Conservation (phyloP, 495 filamentous ascomycete genomes). For the Penicillium coprophilum region DNA sequence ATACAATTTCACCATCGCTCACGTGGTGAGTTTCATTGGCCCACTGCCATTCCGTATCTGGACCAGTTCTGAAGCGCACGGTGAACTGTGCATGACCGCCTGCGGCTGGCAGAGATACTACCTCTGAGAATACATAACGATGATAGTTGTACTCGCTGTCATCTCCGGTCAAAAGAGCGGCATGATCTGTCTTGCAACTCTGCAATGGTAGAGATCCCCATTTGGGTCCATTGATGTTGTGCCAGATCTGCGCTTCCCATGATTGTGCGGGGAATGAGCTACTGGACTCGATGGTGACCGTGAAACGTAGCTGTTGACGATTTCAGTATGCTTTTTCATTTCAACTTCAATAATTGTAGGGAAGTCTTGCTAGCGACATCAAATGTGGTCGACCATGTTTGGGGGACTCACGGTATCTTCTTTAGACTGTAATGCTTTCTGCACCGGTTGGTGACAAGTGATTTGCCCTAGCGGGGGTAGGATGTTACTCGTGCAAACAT, state of each 20-base stretch:
- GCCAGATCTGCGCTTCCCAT: conserved; percentile 79
- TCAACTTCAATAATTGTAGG: too few relatives aligned
- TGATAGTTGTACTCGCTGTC: conserved; percentile 22
- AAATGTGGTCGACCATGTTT: not conserved
- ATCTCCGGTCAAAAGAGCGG: conserved; percentile 36
- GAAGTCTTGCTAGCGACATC: not conserved
- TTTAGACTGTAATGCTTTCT: conserved; percentile 24
- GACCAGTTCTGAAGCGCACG: conserved; percentile 63
- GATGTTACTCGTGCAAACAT: conserved; percentile 54
- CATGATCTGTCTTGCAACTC: conserved; percentile 23
- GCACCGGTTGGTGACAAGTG: conserved; percentile 51
- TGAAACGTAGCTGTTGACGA: conserved; percentile 52
- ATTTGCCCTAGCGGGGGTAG: conserved; percentile 71
- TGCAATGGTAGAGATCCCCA: conserved; percentile 40
- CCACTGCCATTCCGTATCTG: conserved; percentile 70
- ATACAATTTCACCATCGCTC: conserved; percentile 62
- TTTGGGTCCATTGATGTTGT: conserved; percentile 52
- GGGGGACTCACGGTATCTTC: conserved; percentile 33
- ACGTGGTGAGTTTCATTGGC: conserved; percentile 59
- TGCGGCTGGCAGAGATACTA: conserved; percentile 34
- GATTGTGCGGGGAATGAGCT: conserved; percentile 50
- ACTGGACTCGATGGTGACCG: conserved; percentile 69
- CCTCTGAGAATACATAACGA: conserved; percentile 42
- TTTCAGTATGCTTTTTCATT: not conserved
- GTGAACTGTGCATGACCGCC: conserved; percentile 62